phyloP scores from a whole-genome alignment of 1,284 basidiomycete genomes.

The Malassezia nana region DNA sequence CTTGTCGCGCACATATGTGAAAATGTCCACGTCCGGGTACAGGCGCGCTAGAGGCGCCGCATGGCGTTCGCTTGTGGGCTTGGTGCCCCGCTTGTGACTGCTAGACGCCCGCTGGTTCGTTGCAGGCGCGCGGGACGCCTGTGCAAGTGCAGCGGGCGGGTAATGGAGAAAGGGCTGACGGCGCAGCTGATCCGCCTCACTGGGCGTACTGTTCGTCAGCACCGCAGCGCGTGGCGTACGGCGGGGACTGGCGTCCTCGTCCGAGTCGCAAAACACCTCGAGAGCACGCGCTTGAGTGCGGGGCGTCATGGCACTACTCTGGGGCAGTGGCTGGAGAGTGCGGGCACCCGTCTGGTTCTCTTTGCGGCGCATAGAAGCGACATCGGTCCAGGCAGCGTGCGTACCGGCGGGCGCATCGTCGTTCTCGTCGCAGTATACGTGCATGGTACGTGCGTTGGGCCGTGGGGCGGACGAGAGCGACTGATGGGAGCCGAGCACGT shows the following conservation, averaged over 20 bases:
- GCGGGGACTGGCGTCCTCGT: conserved; percentile 48
- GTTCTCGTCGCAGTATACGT: conserved; percentile 16
- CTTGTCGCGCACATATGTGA: conserved; percentile 6
- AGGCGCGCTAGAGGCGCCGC: conserved; percentile 29
- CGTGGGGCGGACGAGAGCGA: conserved; percentile 3
- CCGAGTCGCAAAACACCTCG: conserved; percentile 46
- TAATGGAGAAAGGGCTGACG: conserved; percentile 38
- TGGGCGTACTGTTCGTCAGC: conserved; percentile 11
- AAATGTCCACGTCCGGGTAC: conserved; percentile 28
- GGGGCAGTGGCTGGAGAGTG: conserved; percentile 4
- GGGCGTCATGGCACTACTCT: conserved; percentile 1
- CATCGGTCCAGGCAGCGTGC: conserved; percentile 26
- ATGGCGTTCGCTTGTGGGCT: conserved; percentile 27
- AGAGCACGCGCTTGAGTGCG: conserved; percentile 20
- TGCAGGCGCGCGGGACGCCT: background rate
- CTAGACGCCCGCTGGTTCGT: background rate
- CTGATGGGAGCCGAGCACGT: conserved; percentile 16
- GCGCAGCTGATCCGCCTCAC: conserved; percentile 34
- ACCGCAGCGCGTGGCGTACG: conserved; percentile 5
- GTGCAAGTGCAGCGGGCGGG: conserved; percentile 7
- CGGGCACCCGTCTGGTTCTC: conserved; percentile 21
- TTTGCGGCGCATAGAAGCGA: conserved; percentile 27
- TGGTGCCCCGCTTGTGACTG: background rate
- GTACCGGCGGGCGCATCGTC: background rate
- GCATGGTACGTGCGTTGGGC: conserved; percentile 15